phyloP scores from a whole-genome alignment of 1,284 basidiomycete genomes.

The Microbotryomycetes sp. region DNA sequence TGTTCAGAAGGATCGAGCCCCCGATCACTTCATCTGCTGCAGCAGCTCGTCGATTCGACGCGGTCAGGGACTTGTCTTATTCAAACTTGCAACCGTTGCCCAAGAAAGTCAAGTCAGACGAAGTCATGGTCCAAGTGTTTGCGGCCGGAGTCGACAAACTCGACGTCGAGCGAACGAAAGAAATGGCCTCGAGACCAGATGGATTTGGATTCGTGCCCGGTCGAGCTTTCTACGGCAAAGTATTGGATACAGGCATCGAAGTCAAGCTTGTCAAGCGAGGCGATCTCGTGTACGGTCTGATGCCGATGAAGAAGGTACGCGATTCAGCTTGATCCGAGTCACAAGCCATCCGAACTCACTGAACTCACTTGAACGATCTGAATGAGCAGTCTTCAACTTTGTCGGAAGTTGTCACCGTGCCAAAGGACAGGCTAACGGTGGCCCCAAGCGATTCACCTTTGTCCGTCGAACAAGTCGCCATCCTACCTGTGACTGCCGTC shows the following conservation, averaged over 20 bases:
- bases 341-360: background rate
- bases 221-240: conserved; percentile 44
- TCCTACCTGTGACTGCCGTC: conserved; percentile 43
- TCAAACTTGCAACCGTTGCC: conserved; percentile 26
- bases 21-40: background rate
- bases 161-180: conserved; percentile 40
- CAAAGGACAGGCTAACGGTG: conserved; percentile 39
- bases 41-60: conserved; percentile 6
- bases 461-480: conserved; percentile 44
- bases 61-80: conserved; percentile 18
- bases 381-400: conserved; percentile 41
- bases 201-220: conserved; percentile 45
- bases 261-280: conserved; percentile 39
- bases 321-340: background rate
- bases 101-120: conserved; percentile 41
- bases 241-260: conserved; percentile 42
- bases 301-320: conserved; percentile 40
- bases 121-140: conserved; percentile 44
- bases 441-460: conserved; percentile 42
- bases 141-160: conserved; percentile 44
- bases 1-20: background rate
- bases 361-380: too few species aligned
- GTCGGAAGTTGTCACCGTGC: conserved; percentile 42
- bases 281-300: conserved; percentile 45
- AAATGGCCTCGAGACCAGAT: conserved; percentile 17